Conservation (phyloP, 768 basidiomycete species). For the Russula ochroleuca region DNA sequence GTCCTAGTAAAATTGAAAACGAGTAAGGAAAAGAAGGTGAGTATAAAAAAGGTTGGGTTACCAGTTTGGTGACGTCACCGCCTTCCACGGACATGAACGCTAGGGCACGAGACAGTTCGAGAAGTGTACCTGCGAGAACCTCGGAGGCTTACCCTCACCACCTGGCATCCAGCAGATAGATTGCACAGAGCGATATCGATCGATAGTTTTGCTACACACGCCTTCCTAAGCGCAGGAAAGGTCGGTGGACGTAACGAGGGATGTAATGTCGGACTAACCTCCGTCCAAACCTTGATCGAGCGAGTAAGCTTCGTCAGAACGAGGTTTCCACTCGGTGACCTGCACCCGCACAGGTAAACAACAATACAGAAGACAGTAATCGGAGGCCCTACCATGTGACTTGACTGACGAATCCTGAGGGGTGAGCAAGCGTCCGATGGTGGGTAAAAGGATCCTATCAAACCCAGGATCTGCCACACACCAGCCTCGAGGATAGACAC, state of each 20-base stretch:
- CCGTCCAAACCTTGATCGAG: slow-evolving; percentile 69
- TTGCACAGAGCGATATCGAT: slow-evolving; percentile 52
- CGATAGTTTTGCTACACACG: slow-evolving; percentile 62
- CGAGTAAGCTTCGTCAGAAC: slow-evolving; percentile 62
- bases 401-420: slow-evolving; percentile 69
- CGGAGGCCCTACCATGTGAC: slow-evolving; percentile 56
- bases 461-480: slow-evolving; percentile 3
- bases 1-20: slow-evolving; percentile 39
- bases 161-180: slow-evolving; percentile 65
- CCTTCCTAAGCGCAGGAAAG: slow-evolving; percentile 46
- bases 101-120: slow-evolving; percentile 29
- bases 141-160: slow-evolving; percentile 46
- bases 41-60: slow-evolving; percentile 33
- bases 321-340: slow-evolving; percentile 60
- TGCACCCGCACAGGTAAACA: slow-evolving; percentile 28
- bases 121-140: slow-evolving; percentile 9
- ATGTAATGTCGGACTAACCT: slow-evolving; percentile 40
- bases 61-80: slow-evolving; percentile 55
- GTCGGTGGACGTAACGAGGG: slow-evolving; percentile 4
- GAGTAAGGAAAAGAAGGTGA: background rate
- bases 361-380: background rate
- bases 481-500: background rate
- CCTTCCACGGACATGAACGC: slow-evolving; percentile 72
- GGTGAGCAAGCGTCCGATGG: slow-evolving; percentile 61
- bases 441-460: slow-evolving; percentile 52